Evolutionary conservation across 768 basidiomycete species (phyloP), one percentile per base, ranked within the genome.

Genomic region (Calocybe indica): DNA sequence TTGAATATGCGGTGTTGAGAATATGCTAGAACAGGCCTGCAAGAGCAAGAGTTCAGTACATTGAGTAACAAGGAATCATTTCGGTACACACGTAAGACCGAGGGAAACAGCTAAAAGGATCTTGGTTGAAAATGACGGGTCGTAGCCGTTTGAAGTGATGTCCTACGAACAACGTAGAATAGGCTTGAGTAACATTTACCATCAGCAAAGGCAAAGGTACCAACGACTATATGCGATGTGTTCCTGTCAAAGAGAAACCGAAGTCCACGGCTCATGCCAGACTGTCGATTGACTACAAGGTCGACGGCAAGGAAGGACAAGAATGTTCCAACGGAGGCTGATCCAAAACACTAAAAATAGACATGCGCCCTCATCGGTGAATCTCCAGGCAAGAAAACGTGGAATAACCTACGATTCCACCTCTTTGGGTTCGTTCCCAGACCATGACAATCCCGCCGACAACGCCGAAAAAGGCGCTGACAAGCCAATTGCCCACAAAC

Each of bases 231-330:
- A 62, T 86, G 84, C 28, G 75, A 71, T 7, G 67, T 56, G 53
- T 86, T 86, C 38, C 77, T 68, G 56, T 86, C 85, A 50, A 85
- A 73, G 10, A 86, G 68, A 54, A 72, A 77, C 14, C 85, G 73
- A 30, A 86, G 67, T 2, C 83, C 84, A 14, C 74, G 65, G 54
- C 82, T 81, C 71, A 84, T 73, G 5, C 84, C 85, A 5, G 65
- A 62, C 55, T 86, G 83, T 53, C 72, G 66, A 50, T 83, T 71
- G 43, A 83, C 45, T 40, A 73, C 58, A 4, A 85, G 67, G 60
- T 86, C 84, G 8, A 78, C 55, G 14, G 74, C 82, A 7, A 86
- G 70, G 29, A 58, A 72, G 10, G 69, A 64, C 22, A 86, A 61
- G 59, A 86, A 85, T 7, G 83, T 76, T 31, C 85, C 85, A 14